Evolutionary conservation across 2,329 filamentous ascomycete species (phyloP).

Genomic region (Epichloe aotearoae): DNA sequence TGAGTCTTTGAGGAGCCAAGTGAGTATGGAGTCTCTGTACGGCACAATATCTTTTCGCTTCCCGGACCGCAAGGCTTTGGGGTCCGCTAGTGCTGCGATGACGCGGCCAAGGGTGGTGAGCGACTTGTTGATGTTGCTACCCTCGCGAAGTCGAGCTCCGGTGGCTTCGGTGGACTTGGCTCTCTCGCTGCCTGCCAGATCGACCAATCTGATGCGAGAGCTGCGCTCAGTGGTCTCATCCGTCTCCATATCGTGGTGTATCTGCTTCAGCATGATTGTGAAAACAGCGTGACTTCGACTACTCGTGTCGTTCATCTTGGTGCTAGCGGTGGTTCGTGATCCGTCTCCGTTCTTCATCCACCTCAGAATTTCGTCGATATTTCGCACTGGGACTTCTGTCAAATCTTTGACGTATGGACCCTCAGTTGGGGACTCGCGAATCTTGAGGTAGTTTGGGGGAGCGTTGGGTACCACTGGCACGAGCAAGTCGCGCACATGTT

Average conservation of each 20-base stretch:
- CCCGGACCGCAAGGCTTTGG: constrained; percentile 42
- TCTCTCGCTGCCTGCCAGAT: constrained; percentile 86
- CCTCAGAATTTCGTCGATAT: constrained; percentile 72
- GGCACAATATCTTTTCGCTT: constrained; percentile 61
- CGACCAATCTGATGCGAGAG: constrained; percentile 86
- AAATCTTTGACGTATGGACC: constrained; percentile 95
- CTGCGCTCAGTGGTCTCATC: constrained; percentile 94
- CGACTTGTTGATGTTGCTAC: constrained; percentile 98
- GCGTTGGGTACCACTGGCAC: constrained; percentile 58
- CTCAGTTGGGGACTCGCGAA: constrained; percentile 87
- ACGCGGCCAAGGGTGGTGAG: constrained; percentile 90
- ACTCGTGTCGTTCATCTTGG: constrained; percentile 98
- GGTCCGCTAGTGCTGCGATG: constrained; percentile 75
- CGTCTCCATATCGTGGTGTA: constrained; percentile 93
- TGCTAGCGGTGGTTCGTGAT: constrained; percentile 80
- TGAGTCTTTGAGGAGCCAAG: constrained; percentile 87
- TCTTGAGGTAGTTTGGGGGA: constrained; percentile 89
- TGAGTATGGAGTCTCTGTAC: constrained; percentile 77
- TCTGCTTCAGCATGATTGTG: constrained; percentile 95
- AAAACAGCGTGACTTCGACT: constrained; percentile 95
- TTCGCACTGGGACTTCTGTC: constrained; percentile 83
- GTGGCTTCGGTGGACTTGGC: constrained; percentile 94
- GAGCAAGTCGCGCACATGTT: constrained; percentile 90
- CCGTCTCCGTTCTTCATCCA: constrained; percentile 83
- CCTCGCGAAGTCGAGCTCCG: constrained; percentile 78